Evolutionary conservation across 148 eudicot genomes (phyloP).

Genomic region (Oxyria digyna): DNA sequence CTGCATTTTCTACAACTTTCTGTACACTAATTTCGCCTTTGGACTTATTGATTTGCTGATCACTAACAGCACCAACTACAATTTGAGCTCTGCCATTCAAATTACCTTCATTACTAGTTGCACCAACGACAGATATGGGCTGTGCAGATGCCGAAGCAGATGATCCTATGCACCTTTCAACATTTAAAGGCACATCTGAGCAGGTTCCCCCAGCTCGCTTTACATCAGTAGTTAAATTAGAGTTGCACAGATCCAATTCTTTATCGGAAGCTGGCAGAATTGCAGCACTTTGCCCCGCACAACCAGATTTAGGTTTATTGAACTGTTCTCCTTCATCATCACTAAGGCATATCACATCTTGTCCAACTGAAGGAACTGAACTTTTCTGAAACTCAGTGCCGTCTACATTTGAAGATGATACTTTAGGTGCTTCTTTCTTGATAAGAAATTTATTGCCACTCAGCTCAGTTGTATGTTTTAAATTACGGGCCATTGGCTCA

Average conservation of each 20-base stretch:
- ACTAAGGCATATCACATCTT: conserved; percentile 61
- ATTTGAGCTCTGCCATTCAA: conserved; percentile 19
- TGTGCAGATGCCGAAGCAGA: conserved; percentile 25
- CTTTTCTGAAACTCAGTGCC: conserved; percentile 16
- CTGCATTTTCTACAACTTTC: conserved; percentile 28
- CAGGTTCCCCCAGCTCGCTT: conserved; percentile 31
- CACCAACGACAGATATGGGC: conserved; percentile 11
- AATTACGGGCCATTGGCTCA: conserved; percentile 22
- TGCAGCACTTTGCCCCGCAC: background rate
- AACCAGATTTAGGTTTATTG: conserved; percentile 8
- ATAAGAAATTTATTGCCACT: conserved; percentile 12
- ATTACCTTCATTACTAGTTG: conserved; percentile 11
- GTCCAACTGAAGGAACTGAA: conserved; percentile 23
- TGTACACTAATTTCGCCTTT: conserved; percentile 21
- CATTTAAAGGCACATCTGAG: conserved; percentile 17
- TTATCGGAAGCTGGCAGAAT: background rate
- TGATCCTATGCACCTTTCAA: conserved; percentile 22
- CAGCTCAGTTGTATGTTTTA: conserved; percentile 15
- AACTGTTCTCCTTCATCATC: conserved; percentile 79
- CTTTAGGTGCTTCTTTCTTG: conserved; percentile 24
- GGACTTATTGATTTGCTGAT: conserved; percentile 23
- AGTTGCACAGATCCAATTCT: background rate
- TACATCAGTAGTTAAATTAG: conserved; percentile 21
- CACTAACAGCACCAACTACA: conserved; percentile 19
- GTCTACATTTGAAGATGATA: conserved; percentile 10